Evolutionary conservation across 805 yeast genomes (phyloP), one percentile per base, ranked within the genome.

Genomic region (Ogataea wickerhamii): DNA sequence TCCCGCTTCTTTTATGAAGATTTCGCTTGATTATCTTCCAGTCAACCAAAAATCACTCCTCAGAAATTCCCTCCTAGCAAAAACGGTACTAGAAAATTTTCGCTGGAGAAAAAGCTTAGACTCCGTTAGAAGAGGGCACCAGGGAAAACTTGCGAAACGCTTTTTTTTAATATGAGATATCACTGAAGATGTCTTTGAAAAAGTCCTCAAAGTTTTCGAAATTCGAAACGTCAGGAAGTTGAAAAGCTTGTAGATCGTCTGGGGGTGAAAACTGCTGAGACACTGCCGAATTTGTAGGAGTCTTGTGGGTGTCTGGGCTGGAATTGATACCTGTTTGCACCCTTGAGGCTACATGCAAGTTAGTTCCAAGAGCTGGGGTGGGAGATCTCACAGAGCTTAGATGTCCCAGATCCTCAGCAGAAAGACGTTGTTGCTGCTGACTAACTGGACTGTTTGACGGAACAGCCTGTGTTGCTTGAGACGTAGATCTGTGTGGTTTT

Each of bases 201-300:
- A 76, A 76, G 36, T 76, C 80, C 43, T 76, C 80, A 50, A 76
- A 76, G 3, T 72, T 70, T 37, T 66, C 69, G 48, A 74, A 73
- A 32, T 68, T 68, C 1, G 72, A 62, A 7, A 70, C 68, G 45
- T 73, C 76, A 2, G 74, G 75, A n/a, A 71, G 25, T 31, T 41
- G 28, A 30, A 41, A 36, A 5, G 30, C 47, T 4, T 21, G 18
- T 5, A 28, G 21, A 13, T 41, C 46, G 22, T 39, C 43, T 5
- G 24, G 22, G n/a, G 49, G 43, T 10, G 47, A 36, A 18, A 22
- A 17, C 3, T 45, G 29, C 6, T 28, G 27, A 11, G 28, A 18
- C 3, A 34, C 21, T 11, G 24, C 30, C 14, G 18, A 17, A 18
- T 16, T 18, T 14, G 29, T 7, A 7, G 29, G 17, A 11, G 47